A percentile compares a stretch with the other conserved stretches of the same genome.
Evolutionary conservation across 2,329 filamentous ascomycete genomes (phyloP).

Genomic region (Onygenales sp.): DNA sequence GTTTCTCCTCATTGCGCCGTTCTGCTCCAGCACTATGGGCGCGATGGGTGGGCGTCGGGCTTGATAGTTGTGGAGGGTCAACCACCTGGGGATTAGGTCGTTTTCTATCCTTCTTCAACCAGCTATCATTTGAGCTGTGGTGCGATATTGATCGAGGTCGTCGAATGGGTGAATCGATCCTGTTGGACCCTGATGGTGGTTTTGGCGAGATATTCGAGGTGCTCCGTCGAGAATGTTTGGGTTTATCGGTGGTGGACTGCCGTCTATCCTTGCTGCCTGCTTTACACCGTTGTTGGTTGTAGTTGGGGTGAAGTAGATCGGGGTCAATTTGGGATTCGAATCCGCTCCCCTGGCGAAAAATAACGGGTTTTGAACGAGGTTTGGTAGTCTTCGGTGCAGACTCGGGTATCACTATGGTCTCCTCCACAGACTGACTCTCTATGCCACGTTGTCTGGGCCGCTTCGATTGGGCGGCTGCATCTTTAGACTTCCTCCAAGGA

Average conservation of each 20-base stretch:
- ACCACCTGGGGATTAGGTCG: not conserved
- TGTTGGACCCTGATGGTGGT: not conserved
- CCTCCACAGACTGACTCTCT: not conserved
- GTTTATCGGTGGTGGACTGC: not conserved
- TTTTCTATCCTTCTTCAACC: slow-evolving; percentile 8
- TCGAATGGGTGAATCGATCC: not conserved
- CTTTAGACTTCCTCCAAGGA: slow-evolving; percentile 28
- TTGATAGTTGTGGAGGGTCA: slow-evolving; percentile 3
- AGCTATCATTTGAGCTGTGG: not conserved
- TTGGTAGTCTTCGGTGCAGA: not conserved
- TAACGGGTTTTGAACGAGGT: not conserved
- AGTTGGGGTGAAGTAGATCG: not conserved
- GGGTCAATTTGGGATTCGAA: not conserved
- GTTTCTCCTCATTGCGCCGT: not conserved
- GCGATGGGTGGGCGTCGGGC: slow-evolving; percentile 9
- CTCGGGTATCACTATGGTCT: not conserved
- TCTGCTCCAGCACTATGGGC: not conserved
- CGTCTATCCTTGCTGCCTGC: not conserved
- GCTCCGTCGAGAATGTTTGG: not conserved
- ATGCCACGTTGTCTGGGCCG: not conserved
- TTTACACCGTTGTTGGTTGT: not conserved
- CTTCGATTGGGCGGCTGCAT: not conserved
- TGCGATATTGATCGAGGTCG: not conserved
- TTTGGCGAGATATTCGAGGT: not conserved
- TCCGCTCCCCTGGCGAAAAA: not conserved